These are phyloP conservation scores for Fusarium sublunatum DNA, from an alignment of 2,329 filamentous ascomycete genomes.

Conservation along the genomic window DNA sequence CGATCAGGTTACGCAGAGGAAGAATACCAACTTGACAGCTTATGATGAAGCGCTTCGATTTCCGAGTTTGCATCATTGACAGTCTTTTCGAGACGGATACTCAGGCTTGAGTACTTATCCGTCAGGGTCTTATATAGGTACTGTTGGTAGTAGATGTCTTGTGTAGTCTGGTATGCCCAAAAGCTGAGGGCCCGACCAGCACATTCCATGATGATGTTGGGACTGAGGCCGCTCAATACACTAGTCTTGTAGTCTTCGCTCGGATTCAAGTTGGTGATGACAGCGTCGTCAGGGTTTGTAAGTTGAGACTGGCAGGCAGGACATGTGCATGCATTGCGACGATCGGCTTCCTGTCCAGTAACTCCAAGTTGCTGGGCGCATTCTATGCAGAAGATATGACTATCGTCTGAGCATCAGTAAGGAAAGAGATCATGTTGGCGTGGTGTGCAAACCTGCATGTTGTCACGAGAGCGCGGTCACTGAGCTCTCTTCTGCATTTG, in stretches of 20 bases:
- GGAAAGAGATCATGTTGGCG: not conserved
- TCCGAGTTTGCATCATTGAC: conserved; percentile 80
- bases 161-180: conserved; percentile 86
- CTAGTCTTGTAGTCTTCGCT: conserved; percentile 92
- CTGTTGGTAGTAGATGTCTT: conserved; percentile 86
- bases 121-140: conserved; percentile 76
- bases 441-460: conserved; percentile 76
- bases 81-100: conserved; percentile 75
- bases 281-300: conserved; percentile 78
- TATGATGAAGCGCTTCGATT: conserved; percentile 73
- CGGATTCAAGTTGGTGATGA: conserved; percentile 77
- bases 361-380: conserved; percentile 77
- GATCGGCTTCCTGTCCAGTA: conserved; percentile 52
- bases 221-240: conserved; percentile 83
- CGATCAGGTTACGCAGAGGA: not conserved
- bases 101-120: conserved; percentile 76
- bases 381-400: conserved; percentile 85
- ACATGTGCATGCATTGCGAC: conserved; percentile 71
- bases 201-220: conserved; percentile 86
- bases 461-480: conserved; percentile 81
- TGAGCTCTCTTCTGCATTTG: conserved; percentile 77
- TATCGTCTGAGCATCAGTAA: conserved; percentile 48
- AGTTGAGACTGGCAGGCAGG: conserved; percentile 80
- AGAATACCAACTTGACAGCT: conserved; percentile 65
- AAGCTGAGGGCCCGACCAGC: conserved; percentile 82